Conservation (phyloP, 2,329 filamentous ascomycete species). For the Arthroderma sp. region DNA sequence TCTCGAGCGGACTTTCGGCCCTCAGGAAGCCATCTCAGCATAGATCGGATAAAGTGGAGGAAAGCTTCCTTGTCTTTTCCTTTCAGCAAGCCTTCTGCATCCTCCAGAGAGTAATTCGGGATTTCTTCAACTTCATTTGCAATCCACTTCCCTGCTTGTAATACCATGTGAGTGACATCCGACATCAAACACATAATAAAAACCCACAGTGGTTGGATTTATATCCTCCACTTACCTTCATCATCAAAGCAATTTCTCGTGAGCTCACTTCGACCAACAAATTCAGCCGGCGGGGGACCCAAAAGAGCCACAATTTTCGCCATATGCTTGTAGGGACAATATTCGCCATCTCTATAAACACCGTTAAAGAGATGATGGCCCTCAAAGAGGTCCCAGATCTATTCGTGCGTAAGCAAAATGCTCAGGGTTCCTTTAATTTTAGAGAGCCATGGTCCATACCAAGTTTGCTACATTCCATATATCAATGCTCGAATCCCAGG, state of each 20-base stretch:
- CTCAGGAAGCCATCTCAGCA: conserved; percentile 29
- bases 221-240: neutral
- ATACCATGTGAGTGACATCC: neutral
- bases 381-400: conserved; percentile 15
- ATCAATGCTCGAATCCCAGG: conserved; percentile 13
- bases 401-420: too few relatives aligned
- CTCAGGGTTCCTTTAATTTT: neutral
- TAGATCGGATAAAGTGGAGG: conserved; percentile 22
- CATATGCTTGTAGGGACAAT: neutral
- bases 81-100: conserved; percentile 2
- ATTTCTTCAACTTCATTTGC: neutral
- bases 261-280: conserved; percentile 1
- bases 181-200: neutral
- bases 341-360: neutral
- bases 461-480: conserved; percentile 11
- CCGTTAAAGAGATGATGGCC: conserved; percentile 9
- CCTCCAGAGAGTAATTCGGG: neutral
- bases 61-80: conserved; percentile 22
- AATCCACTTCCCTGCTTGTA: neutral
- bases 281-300: conserved; percentile 5
- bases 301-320: conserved; percentile 4
- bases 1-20: conserved; percentile 24
- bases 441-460: conserved; percentile 11
- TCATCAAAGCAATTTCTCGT: neutral
- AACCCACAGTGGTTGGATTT: neutral